Base-by-base conservation (phyloP, 768 basidiomycete genomes). In the Pilatotrama ljubarskyi region DNA sequence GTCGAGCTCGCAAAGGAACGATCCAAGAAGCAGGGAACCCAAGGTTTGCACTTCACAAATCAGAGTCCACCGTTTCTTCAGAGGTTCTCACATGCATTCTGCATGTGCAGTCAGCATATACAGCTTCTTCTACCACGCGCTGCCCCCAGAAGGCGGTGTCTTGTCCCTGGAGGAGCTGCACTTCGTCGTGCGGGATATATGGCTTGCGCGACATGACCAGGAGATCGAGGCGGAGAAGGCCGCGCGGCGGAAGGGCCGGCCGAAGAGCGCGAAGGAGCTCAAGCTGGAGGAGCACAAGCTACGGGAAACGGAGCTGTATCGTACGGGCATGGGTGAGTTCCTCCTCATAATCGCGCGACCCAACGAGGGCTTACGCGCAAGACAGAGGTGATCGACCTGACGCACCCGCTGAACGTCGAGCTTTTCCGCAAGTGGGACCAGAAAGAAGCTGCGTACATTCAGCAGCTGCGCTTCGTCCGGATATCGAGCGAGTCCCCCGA, bases 381-480 rank as follows among this genome's bases (percentile, higher is more conserved):
- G 47, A 48, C 69, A 93, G 92, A 94, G 76, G 79, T 93, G 35
- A 82, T 85, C 7, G 92, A 94, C 72, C 78, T 94, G 25, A 93
- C 90, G 0, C 84, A 93, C 63, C 72, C 76, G n/a, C 71, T 78
- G 10, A 93, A 83, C 15, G 86, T 90, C 38, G 80, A 81, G 26
- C 75, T 93, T 3, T 91, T 92, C 70, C 82, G 88, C 40, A 74
- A 76, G 58, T 94, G 92, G 92, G 89, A 93, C 66, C 86, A 89
- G 64, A 84, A 82, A 59, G 89, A 91, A 65, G 74, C 84, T 4
- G 82, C 87, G 5, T 94, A 82, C 70, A 78, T 88, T 40, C 80
- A 88, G 51, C 78, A 86, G 15, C 77, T 94, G 51, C 86, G 89
- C 42, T 90, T 88, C 72, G 83, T 93, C 61, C 85, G 90, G 57